phyloP scores from a whole-genome alignment of 768 basidiomycete species.

The Boletus subparvulus region DNA sequence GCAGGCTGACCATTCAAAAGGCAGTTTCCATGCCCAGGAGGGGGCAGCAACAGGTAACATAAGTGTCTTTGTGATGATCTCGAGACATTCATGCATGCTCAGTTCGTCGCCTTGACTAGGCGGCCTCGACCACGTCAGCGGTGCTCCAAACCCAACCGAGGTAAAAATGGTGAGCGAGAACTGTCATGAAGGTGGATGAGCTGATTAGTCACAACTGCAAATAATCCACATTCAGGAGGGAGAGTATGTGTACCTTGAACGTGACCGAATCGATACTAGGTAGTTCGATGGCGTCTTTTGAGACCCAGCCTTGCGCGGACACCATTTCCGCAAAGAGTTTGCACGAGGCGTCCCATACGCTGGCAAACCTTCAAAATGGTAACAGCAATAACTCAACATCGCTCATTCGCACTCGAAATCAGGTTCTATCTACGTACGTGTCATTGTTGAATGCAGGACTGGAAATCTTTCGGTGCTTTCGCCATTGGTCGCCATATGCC shows the following conservation, averaged over 20 bases:
- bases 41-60: constrained; percentile 6
- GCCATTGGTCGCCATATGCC: constrained; percentile 16
- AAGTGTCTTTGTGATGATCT: constrained; percentile 1
- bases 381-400: neutral
- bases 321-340: constrained; percentile 17
- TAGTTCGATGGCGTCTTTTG: constrained; percentile 8
- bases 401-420: neutral
- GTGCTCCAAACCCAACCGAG: constrained; percentile 19
- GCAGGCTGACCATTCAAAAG: constrained; percentile 12
- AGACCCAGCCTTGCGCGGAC: constrained; percentile 9
- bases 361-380: constrained; percentile 4
- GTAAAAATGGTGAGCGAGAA: constrained; percentile 19
- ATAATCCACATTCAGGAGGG: too few species aligned
- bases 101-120: constrained; percentile 6
- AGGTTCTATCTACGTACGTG: constrained; percentile 10
- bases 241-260: constrained; percentile 3
- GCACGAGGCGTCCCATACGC: constrained; percentile 14
- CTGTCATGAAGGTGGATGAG: neutral
- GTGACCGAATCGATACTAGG: constrained; percentile 7
- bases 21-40: constrained; percentile 21
- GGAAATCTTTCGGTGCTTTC: constrained; percentile 17
- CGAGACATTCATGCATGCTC: constrained; percentile 10
- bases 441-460: constrained; percentile 21
- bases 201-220: neutral
- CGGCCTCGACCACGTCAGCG: constrained; percentile 12